phyloP scores from a whole-genome alignment of 495 filamentous ascomycete species.

The Hypoxylon fragiforme region DNA sequence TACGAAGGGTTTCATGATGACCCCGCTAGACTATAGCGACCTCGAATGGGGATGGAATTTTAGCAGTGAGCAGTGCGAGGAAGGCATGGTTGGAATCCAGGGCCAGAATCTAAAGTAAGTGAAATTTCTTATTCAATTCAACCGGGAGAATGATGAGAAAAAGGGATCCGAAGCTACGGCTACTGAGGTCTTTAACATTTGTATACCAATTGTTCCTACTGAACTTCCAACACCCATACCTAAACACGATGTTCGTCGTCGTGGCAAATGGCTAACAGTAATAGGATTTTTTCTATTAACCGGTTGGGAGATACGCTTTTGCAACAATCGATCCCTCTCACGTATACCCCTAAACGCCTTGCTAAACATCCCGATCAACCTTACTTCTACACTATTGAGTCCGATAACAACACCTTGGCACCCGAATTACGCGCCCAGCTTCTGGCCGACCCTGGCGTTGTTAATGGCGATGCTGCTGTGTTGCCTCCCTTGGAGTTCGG shows the following conservation, averaged over 20 bases:
- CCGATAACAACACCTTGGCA: conserved; percentile 86
- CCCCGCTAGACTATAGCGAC: conserved; percentile 82
- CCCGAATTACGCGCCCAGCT: conserved; percentile 70
- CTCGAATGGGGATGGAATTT: conserved; percentile 96
- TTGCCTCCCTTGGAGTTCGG: conserved; percentile 87
- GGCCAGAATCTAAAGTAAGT: conserved; percentile 85
- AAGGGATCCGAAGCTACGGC: conserved; percentile 51
- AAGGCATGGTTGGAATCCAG: conserved; percentile 96
- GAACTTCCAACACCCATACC: conserved; percentile 32
- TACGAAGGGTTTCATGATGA: conserved; percentile 85
- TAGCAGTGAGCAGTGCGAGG: conserved; percentile 86
- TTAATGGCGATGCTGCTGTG: conserved; percentile 69
- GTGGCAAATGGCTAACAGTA: conserved; percentile 71
- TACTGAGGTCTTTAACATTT: conserved; percentile 51
- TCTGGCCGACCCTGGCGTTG: conserved; percentile 64
- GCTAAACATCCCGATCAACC: conserved; percentile 85
- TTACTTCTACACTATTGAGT: conserved; percentile 90
- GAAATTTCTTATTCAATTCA: conserved; percentile 22
- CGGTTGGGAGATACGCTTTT: conserved; percentile 83
- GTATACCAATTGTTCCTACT: conserved; percentile 61
- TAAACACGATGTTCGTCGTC: neutral
- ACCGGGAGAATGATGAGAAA: conserved; percentile 68
- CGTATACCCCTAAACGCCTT: conserved; percentile 86
- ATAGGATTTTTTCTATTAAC: conserved; percentile 87
- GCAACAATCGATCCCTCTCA: conserved; percentile 84